These are phyloP conservation scores for Pyricularia grisea DNA, from an alignment of 2,329 filamentous ascomycete genomes.

Conservation along the genomic window DNA sequence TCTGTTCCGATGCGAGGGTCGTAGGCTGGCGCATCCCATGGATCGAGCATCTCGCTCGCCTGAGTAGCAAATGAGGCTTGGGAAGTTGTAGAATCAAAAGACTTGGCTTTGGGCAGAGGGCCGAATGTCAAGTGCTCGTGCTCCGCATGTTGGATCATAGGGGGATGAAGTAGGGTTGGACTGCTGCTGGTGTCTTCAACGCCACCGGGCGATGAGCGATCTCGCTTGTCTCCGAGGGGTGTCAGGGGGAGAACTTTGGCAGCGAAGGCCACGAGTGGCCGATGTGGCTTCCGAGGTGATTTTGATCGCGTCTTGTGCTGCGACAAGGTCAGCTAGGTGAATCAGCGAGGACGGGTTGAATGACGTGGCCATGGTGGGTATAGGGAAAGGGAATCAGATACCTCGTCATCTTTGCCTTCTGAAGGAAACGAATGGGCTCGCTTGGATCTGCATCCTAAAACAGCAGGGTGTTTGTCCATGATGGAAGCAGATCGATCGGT, in stretches of 20 bases:
- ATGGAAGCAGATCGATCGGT: neutral
- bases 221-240: neutral
- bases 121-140: neutral
- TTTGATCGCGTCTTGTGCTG: neutral
- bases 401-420: neutral
- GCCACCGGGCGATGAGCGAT: neutral
- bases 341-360: neutral
- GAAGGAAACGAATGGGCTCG: neutral
- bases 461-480: neutral
- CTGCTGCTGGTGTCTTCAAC: neutral
- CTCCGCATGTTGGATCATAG: neutral
- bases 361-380: neutral
- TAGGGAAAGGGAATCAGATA: neutral
- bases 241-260: neutral
- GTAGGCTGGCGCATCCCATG: neutral
- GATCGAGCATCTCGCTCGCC: neutral
- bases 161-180: neutral
- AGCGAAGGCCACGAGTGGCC: neutral
- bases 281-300: neutral
- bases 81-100: neutral
- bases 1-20: neutral
- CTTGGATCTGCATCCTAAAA: neutral
- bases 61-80: neutral
- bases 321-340: neutral
- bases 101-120: neutral